Percentiles rank a stretch among this genome's conserved stretches.
These are phyloP conservation scores for Capronia epimyces DNA, from an alignment of 2,329 filamentous ascomycete species.

Conservation along the genomic window DNA sequence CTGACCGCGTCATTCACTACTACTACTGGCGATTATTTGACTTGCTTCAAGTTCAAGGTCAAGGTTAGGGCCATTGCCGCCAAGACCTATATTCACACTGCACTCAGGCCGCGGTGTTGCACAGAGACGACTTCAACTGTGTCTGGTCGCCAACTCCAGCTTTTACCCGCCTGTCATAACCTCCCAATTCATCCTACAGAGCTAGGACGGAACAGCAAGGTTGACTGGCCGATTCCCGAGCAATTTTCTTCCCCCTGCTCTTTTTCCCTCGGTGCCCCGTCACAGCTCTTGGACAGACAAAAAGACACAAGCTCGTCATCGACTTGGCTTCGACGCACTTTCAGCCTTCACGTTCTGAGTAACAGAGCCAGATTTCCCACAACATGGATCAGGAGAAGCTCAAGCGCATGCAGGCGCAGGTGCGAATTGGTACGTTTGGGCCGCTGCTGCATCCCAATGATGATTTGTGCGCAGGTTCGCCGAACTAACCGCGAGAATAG, in stretches of 20 bases:
- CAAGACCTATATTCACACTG: constrained; percentile 2
- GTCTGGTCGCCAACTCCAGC: background rate
- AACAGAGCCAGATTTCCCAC: constrained; percentile 27
- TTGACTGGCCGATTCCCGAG: constrained; percentile 6
- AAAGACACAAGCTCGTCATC: background rate
- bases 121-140: background rate
- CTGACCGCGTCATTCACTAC: background rate
- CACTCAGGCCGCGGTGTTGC: background rate
- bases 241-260: background rate
- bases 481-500: constrained; percentile 12
- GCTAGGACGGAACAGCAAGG: constrained; percentile 13
- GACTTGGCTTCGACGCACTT: background rate
- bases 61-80: constrained; percentile 1
- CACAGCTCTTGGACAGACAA: background rate
- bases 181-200: constrained; percentile 1
- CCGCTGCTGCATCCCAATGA: constrained; percentile 8
- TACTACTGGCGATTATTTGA: too few species aligned
- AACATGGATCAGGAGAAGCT: constrained; percentile 63
- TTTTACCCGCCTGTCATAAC: background rate
- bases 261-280: background rate
- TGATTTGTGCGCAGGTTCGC: constrained; percentile 1
- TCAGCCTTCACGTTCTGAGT: constrained; percentile 3
- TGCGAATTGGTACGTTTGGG: constrained; percentile 62
- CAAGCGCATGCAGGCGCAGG: constrained; percentile 60
- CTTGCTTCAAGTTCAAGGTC: too few species aligned